A percentile compares a stretch with the other conserved stretches of the same genome.
phyloP scores from a whole-genome alignment of 2,329 filamentous ascomycete species.

The Oidium heveae region DNA sequence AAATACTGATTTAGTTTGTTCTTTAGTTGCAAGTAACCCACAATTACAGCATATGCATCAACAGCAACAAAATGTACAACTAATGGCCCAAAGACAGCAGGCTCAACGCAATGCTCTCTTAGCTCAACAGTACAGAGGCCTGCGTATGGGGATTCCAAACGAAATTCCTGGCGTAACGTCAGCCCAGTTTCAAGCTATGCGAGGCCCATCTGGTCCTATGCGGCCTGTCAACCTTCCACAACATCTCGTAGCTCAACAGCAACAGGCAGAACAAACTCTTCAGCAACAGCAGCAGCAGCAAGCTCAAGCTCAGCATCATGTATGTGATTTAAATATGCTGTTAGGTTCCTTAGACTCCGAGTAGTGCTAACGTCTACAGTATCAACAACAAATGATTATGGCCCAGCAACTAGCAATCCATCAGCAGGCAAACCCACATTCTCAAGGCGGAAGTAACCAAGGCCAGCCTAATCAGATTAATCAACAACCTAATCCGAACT shows the following conservation, averaged over 20 bases:
- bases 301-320: conserved; percentile 15
- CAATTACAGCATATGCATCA: conserved; percentile 22
- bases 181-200: conserved; percentile 26
- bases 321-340: not conserved
- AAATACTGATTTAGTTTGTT: not conserved
- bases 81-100: conserved; percentile 24
- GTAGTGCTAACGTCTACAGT: not conserved
- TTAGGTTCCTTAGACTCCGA: not conserved
- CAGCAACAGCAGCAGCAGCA: conserved; percentile 18
- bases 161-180: conserved; percentile 25
- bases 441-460: conserved; percentile 3
- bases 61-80: conserved; percentile 32
- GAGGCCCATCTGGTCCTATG: conserved; percentile 15
- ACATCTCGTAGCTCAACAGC: conserved; percentile 19
- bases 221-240: conserved; percentile 21
- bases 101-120: conserved; percentile 25
- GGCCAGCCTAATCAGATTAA: not conserved
- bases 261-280: conserved; percentile 15
- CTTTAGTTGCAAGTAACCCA: conserved; percentile 14
- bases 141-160: conserved; percentile 28
- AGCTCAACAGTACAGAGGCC: conserved; percentile 26
- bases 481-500: not conserved
- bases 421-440: conserved; percentile 20
- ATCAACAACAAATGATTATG: conserved; percentile 17
- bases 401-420: conserved; percentile 18